A percentile compares a stretch with the other conserved stretches of the same genome.
Conservation (phyloP, 2,329 filamentous ascomycete species). For the Berkeleyomyces rouxiae region DNA sequence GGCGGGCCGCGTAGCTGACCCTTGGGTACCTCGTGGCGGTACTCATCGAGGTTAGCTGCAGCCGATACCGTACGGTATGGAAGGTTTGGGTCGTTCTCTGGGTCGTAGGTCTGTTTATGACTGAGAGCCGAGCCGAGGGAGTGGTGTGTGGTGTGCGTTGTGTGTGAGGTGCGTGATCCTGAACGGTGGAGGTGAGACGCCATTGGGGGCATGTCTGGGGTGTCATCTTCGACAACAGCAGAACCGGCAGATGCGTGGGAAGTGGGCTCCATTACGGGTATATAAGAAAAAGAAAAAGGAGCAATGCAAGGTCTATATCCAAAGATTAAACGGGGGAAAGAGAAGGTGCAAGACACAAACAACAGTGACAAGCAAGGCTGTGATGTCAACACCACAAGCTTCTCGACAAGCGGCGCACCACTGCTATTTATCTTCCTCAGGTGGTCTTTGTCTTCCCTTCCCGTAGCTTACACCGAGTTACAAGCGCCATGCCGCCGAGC, state of each 20-base stretch:
- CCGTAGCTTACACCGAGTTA: neutral
- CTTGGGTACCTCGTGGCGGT: slow-evolving; percentile 40
- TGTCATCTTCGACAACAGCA: neutral
- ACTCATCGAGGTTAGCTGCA: slow-evolving; percentile 48
- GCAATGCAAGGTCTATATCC: neutral
- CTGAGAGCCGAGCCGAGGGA: slow-evolving; percentile 14
- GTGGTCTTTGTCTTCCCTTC: neutral
- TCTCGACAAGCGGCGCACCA: neutral
- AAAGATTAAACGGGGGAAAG: neutral
- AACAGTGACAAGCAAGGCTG: neutral
- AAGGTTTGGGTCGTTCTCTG: slow-evolving; percentile 36
- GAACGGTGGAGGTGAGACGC: slow-evolving; percentile 8
- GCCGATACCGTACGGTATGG: slow-evolving; percentile 48
- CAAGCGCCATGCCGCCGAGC: neutral
- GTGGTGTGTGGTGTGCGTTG: slow-evolving; percentile 9
- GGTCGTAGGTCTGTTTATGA: slow-evolving; percentile 24
- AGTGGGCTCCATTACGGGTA: neutral
- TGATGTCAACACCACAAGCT: neutral
- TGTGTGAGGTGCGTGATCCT: slow-evolving; percentile 16
- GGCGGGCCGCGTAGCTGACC: slow-evolving; percentile 42
- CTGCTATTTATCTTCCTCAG: neutral
- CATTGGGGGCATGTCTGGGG: neutral
- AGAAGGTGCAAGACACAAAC: neutral
- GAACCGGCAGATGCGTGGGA: neutral
- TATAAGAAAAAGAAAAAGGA: neutral